A percentile compares a stretch with the other conserved stretches of the same genome.
These are phyloP conservation scores for Stachybotrys chlorohalonatus DNA, from an alignment of 2,329 filamentous ascomycete species.

Conservation along the genomic window DNA sequence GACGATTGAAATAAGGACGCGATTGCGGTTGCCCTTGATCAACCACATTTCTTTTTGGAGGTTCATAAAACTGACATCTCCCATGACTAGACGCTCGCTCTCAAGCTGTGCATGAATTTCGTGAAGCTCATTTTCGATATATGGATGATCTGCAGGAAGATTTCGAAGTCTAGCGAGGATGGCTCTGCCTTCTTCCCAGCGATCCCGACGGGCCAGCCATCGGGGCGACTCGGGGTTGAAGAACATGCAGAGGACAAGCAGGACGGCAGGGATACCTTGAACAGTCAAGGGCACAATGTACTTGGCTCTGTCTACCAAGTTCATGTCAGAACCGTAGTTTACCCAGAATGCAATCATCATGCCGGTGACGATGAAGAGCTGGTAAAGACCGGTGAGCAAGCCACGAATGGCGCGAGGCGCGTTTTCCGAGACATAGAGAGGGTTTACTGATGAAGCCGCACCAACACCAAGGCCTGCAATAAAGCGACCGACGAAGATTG, in stretches of 20 bases:
- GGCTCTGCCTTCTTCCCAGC: slow-evolving; percentile 35
- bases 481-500: slow-evolving; percentile 27
- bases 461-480: slow-evolving; percentile 44
- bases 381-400: slow-evolving; percentile 50
- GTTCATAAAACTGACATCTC: slow-evolving; percentile 10
- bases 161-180: slow-evolving; percentile 10
- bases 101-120: slow-evolving; percentile 9
- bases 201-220: slow-evolving; percentile 46
- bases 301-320: slow-evolving; percentile 18
- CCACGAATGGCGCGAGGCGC: slow-evolving; percentile 50
- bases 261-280: slow-evolving; percentile 44
- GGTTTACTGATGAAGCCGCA: slow-evolving; percentile 46
- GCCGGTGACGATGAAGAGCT: slow-evolving; percentile 45
- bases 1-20: not conserved
- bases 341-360: slow-evolving; percentile 45
- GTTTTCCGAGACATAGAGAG: slow-evolving; percentile 53
- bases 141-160: slow-evolving; percentile 9
- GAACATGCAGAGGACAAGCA: slow-evolving; percentile 43
- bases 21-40: not conserved
- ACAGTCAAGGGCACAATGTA: slow-evolving; percentile 45
- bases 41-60: slow-evolving; percentile 12
- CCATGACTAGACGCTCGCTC: slow-evolving; percentile 10
- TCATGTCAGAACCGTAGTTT: slow-evolving; percentile 40
- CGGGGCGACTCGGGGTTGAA: slow-evolving; percentile 50
- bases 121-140: slow-evolving; percentile 12